A percentile compares a stretch with the other conserved stretches of the same genome.
Evolutionary conservation across 805 yeast genomes (phyloP).

Genomic region (Wickerhamomyces silvicola): DNA sequence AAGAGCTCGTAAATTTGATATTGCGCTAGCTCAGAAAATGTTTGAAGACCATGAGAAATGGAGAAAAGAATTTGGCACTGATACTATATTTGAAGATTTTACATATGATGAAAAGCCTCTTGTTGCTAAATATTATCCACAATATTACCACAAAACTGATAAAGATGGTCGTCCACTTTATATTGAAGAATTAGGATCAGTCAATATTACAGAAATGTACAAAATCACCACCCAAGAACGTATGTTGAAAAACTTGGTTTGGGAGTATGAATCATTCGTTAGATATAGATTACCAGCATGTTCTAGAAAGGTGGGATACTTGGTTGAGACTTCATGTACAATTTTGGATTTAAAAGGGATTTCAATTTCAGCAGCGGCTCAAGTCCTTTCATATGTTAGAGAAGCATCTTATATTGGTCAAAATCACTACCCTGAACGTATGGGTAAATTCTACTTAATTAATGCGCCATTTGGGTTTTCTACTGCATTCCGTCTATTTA

Average conservation of each 20-base stretch:
- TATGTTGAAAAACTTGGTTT: constrained; percentile 90
- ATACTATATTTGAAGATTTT: constrained; percentile 82
- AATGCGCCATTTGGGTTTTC: constrained; percentile 98
- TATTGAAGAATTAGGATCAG: constrained; percentile 88
- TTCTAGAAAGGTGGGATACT: constrained; percentile 68
- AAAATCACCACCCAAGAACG: constrained; percentile 92
- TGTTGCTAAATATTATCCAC: constrained; percentile 89
- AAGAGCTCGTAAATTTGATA: constrained; percentile 92
- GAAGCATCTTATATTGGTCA: constrained; percentile 95
- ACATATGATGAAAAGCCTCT: constrained; percentile 87
- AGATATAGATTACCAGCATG: constrained; percentile 87
- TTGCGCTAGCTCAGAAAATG: constrained; percentile 75
- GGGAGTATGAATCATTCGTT: constrained; percentile 95
- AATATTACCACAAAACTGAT: constrained; percentile 95
- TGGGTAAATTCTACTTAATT: constrained; percentile 95
- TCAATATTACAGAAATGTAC: constrained; percentile 84
- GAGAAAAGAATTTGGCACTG: constrained; percentile 83
- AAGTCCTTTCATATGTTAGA: constrained; percentile 80
- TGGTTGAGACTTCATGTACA: constrained; percentile 95
- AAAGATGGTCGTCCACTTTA: constrained; percentile 96
- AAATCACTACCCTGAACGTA: constrained; percentile 96
- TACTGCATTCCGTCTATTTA: constrained; percentile 84
- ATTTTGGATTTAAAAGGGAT: constrained; percentile 93
- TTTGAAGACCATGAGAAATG: constrained; percentile 82
- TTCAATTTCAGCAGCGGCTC: constrained; percentile 74